These are phyloP conservation scores for Corrigiola litoralis DNA, from an alignment of 179 eudicot genomes.

Conservation along the genomic window DNA sequence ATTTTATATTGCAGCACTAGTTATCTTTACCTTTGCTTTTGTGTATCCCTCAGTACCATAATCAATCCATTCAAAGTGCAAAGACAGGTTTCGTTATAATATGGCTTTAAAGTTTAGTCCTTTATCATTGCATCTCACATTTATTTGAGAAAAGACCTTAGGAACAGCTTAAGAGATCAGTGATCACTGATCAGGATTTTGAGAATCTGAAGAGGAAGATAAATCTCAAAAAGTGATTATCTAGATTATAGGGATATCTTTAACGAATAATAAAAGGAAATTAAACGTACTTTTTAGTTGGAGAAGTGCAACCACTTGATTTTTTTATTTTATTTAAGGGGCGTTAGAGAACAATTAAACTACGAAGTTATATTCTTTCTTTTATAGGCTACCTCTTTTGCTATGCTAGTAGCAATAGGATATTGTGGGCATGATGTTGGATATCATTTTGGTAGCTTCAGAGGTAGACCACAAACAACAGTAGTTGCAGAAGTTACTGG, in stretches of 20 bases:
- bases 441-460: constrained; percentile 23
- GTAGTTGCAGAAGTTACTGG: neutral
- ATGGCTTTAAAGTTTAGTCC: neutral
- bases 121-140: too few species aligned
- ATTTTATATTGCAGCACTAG: constrained; percentile 2
- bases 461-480: constrained; percentile 5
- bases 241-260: too few species aligned
- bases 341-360: too few species aligned
- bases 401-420: constrained; percentile 7
- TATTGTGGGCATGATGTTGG: constrained; percentile 19
- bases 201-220: too few species aligned
- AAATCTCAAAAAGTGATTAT: too few species aligned
- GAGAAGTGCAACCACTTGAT: too few species aligned
- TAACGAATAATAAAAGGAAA: too few species aligned
- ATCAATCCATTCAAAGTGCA: neutral
- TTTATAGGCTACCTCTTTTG: neutral
- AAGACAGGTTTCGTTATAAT: neutral
- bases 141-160: too few species aligned
- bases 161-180: too few species aligned
- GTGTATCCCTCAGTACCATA: neutral
- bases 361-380: neutral
- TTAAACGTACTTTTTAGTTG: too few species aligned
- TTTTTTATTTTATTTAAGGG: too few species aligned
- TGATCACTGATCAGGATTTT: too few species aligned
- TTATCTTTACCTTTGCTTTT: neutral